Base-by-base conservation (phyloP, 768 basidiomycete genomes). In the Lactarius indigo region DNA sequence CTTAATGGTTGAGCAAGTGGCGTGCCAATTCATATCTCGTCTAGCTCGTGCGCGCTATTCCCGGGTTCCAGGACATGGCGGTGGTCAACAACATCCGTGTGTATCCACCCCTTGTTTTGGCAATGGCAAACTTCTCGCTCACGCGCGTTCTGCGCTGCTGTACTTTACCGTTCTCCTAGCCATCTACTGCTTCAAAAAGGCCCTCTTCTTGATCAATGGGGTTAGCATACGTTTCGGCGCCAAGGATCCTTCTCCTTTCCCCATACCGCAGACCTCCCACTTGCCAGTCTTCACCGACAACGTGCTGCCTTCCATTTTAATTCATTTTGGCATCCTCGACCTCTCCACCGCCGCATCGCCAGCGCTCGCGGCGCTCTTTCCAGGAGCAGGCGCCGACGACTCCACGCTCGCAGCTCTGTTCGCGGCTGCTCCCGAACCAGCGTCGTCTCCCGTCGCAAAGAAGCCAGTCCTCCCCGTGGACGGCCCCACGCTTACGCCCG, bases 141-240 rank as follows among this genome's bases (percentile, higher is more conserved):
- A 63, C 52, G 39, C 50, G 17, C 31, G 31, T 50, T 26, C 23
- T 50, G 50, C 26, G 50, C n/a, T 50, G 42, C 20, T 15, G 37
- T 39, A 39, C 37, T 39, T 33, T 47, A 23, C 35, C 50, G 9
- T 44, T 44, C 55, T 28, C 33, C 15, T 70, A 93, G 91, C 85
- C n/a, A 81, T 94, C 28, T 95, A 92, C 77, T 86, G 91, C 73
- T 92, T 94, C 83, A 94, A 94, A 77, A 96, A 95, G 73, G 92
- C 90, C 2, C 79, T 96, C 37, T 92, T 93, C 76, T 83, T 95
- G 60, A 79, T 94, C 60, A 85, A 91, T 68, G 87, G 86, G 30
- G 77, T 95, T 59, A 77, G 76, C 30, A 75, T 88, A 54, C 87
- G 91, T 55, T 94, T 94, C 78, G 83, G 84, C 58, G 76, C 83